Evolutionary conservation across 306 rosid genomes (phyloP).

Genomic region (Glycyrrhiza uralensis): DNA sequence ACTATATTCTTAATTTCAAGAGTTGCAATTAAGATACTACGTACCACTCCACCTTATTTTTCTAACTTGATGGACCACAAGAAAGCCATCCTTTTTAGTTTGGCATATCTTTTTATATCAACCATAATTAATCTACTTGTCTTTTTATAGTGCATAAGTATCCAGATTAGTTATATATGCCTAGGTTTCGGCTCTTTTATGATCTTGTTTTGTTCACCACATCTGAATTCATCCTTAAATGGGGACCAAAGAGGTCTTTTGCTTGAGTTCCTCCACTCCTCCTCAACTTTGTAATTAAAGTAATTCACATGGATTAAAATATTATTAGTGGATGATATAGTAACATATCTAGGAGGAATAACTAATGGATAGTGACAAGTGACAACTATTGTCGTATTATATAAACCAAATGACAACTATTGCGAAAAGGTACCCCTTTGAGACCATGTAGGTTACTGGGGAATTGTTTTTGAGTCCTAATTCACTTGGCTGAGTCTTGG

Average conservation of each 20-base stretch:
- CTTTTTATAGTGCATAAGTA: neutral
- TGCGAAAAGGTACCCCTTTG: too few species aligned
- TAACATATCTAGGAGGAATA: too few species aligned
- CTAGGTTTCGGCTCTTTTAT: neutral
- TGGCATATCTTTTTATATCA: neutral
- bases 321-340: too few species aligned
- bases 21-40: neutral
- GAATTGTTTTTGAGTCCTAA: too few species aligned
- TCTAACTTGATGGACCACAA: constrained; percentile 24
- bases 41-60: neutral
- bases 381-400: neutral
- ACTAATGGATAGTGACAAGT: too few species aligned
- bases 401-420: neutral
- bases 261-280: neutral
- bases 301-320: too few species aligned
- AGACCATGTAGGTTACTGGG: too few species aligned
- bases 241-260: neutral
- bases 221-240: neutral
- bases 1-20: neutral
- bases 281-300: too few species aligned
- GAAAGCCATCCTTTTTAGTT: neutral
- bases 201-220: neutral
- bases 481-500: too few species aligned
- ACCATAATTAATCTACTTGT: neutral
- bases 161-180: neutral